Percentiles rank a stretch among this genome's conserved stretches.
phyloP scores from a whole-genome alignment of 2,329 filamentous ascomycete genomes.

The Exophiala bonariae region DNA sequence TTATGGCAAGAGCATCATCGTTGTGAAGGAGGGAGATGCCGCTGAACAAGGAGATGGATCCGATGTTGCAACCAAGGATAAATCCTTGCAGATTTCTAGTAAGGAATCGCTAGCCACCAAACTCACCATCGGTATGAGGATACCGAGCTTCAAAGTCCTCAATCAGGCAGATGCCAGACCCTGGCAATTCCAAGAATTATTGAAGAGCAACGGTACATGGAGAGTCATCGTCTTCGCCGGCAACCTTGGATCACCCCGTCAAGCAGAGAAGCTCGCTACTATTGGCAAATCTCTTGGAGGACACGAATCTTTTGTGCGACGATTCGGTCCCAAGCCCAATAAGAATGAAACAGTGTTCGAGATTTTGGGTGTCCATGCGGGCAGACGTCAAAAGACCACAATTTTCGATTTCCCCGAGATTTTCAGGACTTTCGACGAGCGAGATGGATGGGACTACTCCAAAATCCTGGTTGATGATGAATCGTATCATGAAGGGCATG shows the following conservation, averaged over 20 bases:
- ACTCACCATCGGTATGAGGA: conserved; percentile 36
- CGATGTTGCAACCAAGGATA: conserved; percentile 36
- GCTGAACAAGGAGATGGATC: conserved; percentile 50
- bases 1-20: conserved; percentile 57
- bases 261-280: conserved; percentile 46
- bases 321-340: conserved; percentile 40
- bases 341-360: conserved; percentile 56
- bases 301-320: conserved; percentile 43
- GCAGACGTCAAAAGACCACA: conserved; percentile 50
- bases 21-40: conserved; percentile 53
- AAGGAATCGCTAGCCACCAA: conserved; percentile 22
- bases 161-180: conserved; percentile 40
- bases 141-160: conserved; percentile 37
- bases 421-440: conserved; percentile 48
- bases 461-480: conserved; percentile 57
- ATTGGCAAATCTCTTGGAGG: conserved; percentile 49
- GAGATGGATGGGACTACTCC: conserved; percentile 56
- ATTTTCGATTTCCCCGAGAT: conserved; percentile 53
- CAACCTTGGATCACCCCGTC: conserved; percentile 47
- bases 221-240: conserved; percentile 59
- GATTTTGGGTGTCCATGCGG: conserved; percentile 60
- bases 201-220: conserved; percentile 40
- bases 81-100: conserved; percentile 16
- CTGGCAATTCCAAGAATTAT: conserved; percentile 38
- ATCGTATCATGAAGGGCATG: conserved; percentile 28